A percentile compares a stretch with the other conserved stretches of the same genome.
Conservation (phyloP, 352 stramenopile species). For the Phytophthora hibernalis region DNA sequence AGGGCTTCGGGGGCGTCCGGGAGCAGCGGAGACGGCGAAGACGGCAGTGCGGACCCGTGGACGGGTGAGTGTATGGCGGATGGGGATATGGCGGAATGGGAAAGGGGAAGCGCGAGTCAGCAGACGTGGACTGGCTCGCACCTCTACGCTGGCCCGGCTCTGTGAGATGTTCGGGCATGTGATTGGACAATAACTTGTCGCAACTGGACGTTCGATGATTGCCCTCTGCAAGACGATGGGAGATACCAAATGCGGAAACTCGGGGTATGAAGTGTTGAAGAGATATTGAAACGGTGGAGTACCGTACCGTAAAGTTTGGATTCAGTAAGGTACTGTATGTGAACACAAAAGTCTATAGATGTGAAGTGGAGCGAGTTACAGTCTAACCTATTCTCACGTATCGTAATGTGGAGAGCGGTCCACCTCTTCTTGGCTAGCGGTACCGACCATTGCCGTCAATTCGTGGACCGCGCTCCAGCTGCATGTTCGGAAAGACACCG, state of each 20-base stretch:
- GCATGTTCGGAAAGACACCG: slow-evolving; percentile 9
- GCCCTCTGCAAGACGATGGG: background rate
- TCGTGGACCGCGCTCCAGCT: slow-evolving; percentile 8
- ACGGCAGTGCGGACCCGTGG: slow-evolving; percentile 8
- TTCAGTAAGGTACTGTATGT: too few species aligned
- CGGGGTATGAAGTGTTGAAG: background rate
- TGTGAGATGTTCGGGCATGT: background rate
- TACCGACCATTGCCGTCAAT: background rate
- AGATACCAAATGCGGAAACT: background rate
- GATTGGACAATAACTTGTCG: background rate
- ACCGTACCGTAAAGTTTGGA: too few species aligned
- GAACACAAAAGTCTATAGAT: background rate
- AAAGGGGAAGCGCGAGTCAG: slow-evolving; percentile 33
- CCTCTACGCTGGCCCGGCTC: slow-evolving; percentile 8
- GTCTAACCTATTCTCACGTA: background rate
- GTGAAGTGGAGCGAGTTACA: background rate
- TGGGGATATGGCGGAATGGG: slow-evolving; percentile 31
- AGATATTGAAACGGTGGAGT: too few species aligned
- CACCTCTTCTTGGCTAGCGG: background rate
- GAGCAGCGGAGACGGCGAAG: slow-evolving; percentile 7
- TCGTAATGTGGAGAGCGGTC: background rate
- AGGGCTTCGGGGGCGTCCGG: slow-evolving; percentile 4
- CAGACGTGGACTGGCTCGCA: slow-evolving; percentile 32
- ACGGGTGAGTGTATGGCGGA: slow-evolving; percentile 1
- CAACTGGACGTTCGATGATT: background rate